Evolutionary conservation across 2,329 filamentous ascomycete genomes (phyloP), one percentile per base, ranked within the genome.

Genomic region (Ceratocystis colombiana): DNA sequence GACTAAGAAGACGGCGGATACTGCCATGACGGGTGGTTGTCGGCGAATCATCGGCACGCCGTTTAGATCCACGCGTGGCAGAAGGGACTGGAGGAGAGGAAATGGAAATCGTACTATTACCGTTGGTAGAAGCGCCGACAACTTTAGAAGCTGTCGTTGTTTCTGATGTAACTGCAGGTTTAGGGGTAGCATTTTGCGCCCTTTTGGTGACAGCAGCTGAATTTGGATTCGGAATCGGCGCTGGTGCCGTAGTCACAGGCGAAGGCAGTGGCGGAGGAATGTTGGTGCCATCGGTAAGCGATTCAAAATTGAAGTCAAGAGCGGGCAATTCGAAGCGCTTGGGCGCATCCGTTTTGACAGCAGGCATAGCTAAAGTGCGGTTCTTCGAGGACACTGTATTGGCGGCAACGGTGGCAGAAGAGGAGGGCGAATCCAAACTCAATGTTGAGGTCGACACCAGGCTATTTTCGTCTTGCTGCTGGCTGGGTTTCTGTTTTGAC

Each of bases 241-340:
- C 48, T 25, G 59, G 7, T 15, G 59, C 10, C 2, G 61, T 44
- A n/a, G 45, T 25, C 57, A 79, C 74, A 61, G 82, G 82, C 61
- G 82, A 84, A 20, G 82, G 81, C 61, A 76, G 77, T 28, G 83
- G 83, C 37, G 83, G 80, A 55, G 83, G 83, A 70, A 85, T 85
- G 71, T 82, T 72, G 72, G 83, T 85, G 65, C 83, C 83, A 50
- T 85, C 82, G 55, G 83, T 85, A 72, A 85, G 76, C 61, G 79
- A 82, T 68, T 79, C 78, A 70, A 84, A 84, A 70, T 83, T 79
- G 75, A 85, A 78, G 69, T 85, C 76, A 68, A 85, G 77, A 61
- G 78, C 79, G 7, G 83, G 83, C 67, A 85, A 78, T 75, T 84
- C 80, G 69, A 85, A 85, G 67, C 67, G 68, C 64, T 68, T 69